Evolutionary conservation across 805 yeast genomes (phyloP).

Genomic region (Suhomyces pyralidae): DNA sequence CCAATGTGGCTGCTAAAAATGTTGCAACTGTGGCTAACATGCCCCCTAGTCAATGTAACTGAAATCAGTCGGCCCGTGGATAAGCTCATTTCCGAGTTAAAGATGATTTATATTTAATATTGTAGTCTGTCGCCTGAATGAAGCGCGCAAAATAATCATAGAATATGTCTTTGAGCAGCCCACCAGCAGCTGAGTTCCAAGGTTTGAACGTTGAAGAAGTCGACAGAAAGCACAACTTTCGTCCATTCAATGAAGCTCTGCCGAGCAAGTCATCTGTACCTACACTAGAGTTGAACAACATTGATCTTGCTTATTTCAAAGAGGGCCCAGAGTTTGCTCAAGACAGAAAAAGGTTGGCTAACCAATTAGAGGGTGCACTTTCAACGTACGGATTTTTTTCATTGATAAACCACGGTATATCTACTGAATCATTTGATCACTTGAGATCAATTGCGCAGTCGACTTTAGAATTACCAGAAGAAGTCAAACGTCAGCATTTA

Average conservation of each 20-base stretch:
- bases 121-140: neutral
- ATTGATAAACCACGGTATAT: constrained; percentile 41
- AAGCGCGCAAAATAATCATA: neutral
- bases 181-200: constrained; percentile 2
- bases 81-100: neutral
- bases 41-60: neutral
- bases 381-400: constrained; percentile 45
- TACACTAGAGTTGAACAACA: constrained; percentile 27
- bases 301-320: constrained; percentile 34
- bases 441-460: constrained; percentile 41
- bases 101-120: neutral
- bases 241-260: constrained; percentile 28
- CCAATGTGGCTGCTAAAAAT: neutral
- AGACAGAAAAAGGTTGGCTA: constrained; percentile 31
- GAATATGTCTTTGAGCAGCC: constrained; percentile 1
- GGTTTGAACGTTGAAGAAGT: constrained; percentile 8
- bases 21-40: neutral
- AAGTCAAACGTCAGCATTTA: constrained; percentile 32
- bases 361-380: constrained; percentile 36
- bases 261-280: constrained; percentile 16
- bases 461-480: constrained; percentile 39
- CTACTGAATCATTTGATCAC: constrained; percentile 27
- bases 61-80: neutral
- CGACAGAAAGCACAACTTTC: constrained; percentile 24
- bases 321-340: constrained; percentile 35